Evolutionary conservation across 2,329 filamentous ascomycete species (phyloP), one percentile per base, ranked within the genome.

Genomic region (Fusarium floridanum): DNA sequence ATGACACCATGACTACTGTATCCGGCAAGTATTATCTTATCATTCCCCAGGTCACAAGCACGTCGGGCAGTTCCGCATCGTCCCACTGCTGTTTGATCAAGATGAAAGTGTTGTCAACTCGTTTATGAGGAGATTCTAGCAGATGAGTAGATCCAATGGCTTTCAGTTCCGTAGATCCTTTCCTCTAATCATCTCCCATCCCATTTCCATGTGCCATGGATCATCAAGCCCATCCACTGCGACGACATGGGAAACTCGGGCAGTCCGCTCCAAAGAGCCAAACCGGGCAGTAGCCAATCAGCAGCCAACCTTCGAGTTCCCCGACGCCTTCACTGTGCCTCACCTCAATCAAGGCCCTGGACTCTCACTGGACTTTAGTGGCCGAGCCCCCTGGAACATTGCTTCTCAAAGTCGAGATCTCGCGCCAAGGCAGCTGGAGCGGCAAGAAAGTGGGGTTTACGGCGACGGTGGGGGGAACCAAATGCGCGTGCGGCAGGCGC

Each of bases 381-480:
- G 53, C 53, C 53, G 14, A 22, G n/a, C 20, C 48, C 37, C 37
- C 37, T 61, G 11, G 20, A 71, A 50, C 24, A 53, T 29, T 43
- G 37, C 59, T 45, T 22, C 59, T 61, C 39, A 61, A 9, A 29
- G 56, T 29, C 22, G 7, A 37, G 59, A 27, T 61, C n/a, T 45
- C 12, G 55, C 22, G 64, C 66, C 43, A 66, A 27, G 36, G 37
- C 41, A 45, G n/a, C 39, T 61, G 37, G 59, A 65, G 56, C 69
- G 59, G 50, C 36, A 75, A 50, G 69, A 61, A 70, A 75, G 72
- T 75, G 72, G 72, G 72, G 72, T 67, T 45, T 17, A 48, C 43
- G 66, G 66, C 66, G 70, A 61, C n/a, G 37, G 72, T 73, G 72
- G 72, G 72, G 17, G 4, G n/a, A 37, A 12, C 12, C 32, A 36